Base-by-base conservation (phyloP, 495 filamentous ascomycete species). In the Penicillium atrosanguineum region DNA sequence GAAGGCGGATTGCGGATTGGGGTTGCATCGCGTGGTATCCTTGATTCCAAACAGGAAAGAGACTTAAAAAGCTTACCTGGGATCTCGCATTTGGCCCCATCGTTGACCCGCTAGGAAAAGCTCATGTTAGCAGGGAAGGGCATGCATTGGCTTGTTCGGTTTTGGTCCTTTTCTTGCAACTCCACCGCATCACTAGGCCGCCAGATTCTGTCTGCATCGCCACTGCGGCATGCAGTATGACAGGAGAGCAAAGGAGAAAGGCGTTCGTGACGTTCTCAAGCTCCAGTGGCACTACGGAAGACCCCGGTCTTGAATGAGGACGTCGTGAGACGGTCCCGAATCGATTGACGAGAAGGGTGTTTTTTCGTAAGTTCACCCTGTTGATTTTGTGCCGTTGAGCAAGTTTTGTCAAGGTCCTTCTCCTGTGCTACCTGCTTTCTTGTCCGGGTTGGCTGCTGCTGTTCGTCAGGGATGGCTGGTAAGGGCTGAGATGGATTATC, bases 21-120 rank as follows among this genome's bases (percentile, higher is more conserved):
- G 60, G 60, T 68, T 68, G 65, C 63, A 61, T 65, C 54, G 57
- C 55, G 62, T 63, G 47, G 55, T 45, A 68, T 59, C 60, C 46
- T 46, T 53, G 50, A 53, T 57, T 48, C 46, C 15, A 58, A 40
- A 56, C 57, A 50, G 59, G 62, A 55, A 63, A 57, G 62, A 60
- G 54, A 56, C 58, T 56, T 44, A 46, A 46, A 66, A 66, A 55
- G 60, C 52, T 63, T 59, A 61, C 44, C 26, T 50, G 37, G 29
- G 19, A n/a, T 36, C 34, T 21, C 43, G 28, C 23, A 34, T 43
- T 44, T 54, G 16, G 16, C 31, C 28, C 44, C 48, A 4, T 34
- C 3, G 12, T 4, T 34, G 31, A 34, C 31, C 31, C 31, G 31
- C 14, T 34, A 40, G 19, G 38, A 40, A 40, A n/a, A 40, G 6